A percentile compares a stretch with the other conserved stretches of the same genome.
phyloP scores from a whole-genome alignment of 441 rosid genomes.

The Manihot esculenta region DNA sequence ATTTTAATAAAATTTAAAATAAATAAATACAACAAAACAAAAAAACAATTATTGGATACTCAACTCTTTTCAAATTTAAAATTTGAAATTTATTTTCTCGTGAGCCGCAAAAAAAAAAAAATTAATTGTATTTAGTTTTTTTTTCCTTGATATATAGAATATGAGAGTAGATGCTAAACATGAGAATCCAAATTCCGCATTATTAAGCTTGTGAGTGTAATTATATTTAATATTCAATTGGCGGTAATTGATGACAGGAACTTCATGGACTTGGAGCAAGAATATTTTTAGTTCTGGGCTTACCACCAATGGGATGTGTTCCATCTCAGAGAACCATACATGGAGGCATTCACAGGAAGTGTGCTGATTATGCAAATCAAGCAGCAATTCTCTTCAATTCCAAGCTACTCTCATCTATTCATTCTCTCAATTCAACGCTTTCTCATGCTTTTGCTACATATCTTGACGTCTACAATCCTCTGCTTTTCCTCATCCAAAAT shows the following conservation, averaged over 20 bases:
- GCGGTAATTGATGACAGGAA: conserved; percentile 42
- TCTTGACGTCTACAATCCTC: conserved; percentile 34
- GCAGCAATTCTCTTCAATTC: conserved; percentile 45
- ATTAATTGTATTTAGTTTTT: too few species aligned
- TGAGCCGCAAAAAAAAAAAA: too few species aligned
- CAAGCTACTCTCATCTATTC: conserved; percentile 40
- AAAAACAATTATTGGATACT: too few species aligned
- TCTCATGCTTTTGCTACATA: conserved; percentile 26
- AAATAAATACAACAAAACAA: too few species aligned
- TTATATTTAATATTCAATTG: too few species aligned
- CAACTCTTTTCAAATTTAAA: too few species aligned
- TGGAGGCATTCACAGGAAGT: conserved; percentile 51
- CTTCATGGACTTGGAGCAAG: conserved; percentile 59
- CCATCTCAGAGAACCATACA: conserved; percentile 56
- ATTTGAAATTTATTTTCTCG: too few species aligned
- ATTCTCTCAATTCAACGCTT: conserved; percentile 31
- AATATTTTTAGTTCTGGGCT: conserved; percentile 46
- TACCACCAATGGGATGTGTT: conserved; percentile 61
- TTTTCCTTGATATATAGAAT: too few species aligned
- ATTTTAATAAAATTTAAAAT: too few species aligned
- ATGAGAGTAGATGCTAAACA: too few species aligned
- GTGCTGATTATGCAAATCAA: conserved; percentile 35
- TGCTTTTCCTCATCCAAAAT: conserved; percentile 37
- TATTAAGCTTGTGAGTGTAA: too few species aligned
- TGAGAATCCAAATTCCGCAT: too few species aligned